Base-by-base conservation (phyloP, 2,329 filamentous ascomycete species). In the Sclerotinia borealis region DNA sequence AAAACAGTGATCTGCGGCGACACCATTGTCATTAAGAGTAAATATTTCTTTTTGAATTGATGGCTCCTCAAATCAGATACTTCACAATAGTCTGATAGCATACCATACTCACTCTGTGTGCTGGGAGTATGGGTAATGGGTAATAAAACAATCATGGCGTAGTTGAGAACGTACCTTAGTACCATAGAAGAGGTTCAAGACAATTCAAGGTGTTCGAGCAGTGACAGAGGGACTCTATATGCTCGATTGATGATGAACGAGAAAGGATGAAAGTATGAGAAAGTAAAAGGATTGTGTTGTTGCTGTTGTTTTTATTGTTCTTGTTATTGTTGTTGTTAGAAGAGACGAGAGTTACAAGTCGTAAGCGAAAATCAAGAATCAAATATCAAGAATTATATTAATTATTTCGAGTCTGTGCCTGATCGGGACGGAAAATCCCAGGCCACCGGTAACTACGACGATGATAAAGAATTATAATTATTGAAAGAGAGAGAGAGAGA, bases 221-320 rank as follows among this genome's bases (percentile, higher is more conserved):
- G 54, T 25, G 54, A 58, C 41, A 58, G 54, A 58, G 54, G 54
- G 27, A 58, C n/a, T 58, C n/a, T 58, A 25, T 58, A 2, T 58
- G n/a, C 27, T 58, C 29, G 25, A 58, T 43, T 45, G 54, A 56
- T 25, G 54, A 43, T 22, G 19, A n/a, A 4, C 22, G 25, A 17
- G 19, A 22, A 43, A 39, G 2, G 5, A 22, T 27, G 10, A 19
- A 25, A 11, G 39, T 19, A 10, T 22, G 17, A 25, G 19, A 31
- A 31, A 31, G 11, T 22, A 11, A 43, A 43, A 55, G 10, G 43
- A 11, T 45, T 45, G 4, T 45, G 43, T 22, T 45, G 19, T n/a
- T n/a, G n/a, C n/a, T n/a, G n/a, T n/a, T n/a, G n/a, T n/a, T n/a
- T n/a, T n/a, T n/a, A n/a, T n/a, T n/a, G n/a, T n/a, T n/a, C n/a